A percentile compares a stretch with the other conserved stretches of the same genome.
Conservation (phyloP, 257 asterid species). For the Vinca minor region DNA sequence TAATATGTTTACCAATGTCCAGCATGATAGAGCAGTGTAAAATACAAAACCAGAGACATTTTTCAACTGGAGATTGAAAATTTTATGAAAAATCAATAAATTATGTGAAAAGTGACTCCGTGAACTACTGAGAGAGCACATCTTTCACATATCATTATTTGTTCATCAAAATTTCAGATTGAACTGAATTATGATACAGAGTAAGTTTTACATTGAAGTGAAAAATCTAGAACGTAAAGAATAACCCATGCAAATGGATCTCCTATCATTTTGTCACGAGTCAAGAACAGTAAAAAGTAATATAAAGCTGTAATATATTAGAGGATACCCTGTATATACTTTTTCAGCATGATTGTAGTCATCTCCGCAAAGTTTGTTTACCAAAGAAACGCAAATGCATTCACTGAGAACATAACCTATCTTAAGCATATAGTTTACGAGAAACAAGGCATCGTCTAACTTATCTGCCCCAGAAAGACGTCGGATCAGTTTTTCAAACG, state of each 20-base stretch:
- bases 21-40: not conserved
- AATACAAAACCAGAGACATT: not conserved
- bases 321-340: slow-evolving; percentile 21
- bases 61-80: not conserved
- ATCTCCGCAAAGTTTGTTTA: slow-evolving; percentile 41
- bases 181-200: not conserved
- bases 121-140: not conserved
- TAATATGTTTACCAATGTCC: not conserved
- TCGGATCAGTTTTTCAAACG: slow-evolving; percentile 40
- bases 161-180: not conserved
- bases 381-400: slow-evolving; percentile 28
- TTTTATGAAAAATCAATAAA: not conserved
- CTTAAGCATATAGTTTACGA: slow-evolving; percentile 43
- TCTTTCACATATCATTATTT: not conserved
- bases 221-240: not conserved
- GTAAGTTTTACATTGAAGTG: not conserved
- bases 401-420: slow-evolving; percentile 33
- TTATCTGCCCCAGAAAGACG: slow-evolving; percentile 33
- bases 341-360: slow-evolving; percentile 17
- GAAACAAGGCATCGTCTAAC: slow-evolving; percentile 34
- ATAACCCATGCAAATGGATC: not conserved
- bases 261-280: not conserved
- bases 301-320: slow-evolving; percentile 2
- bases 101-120: not conserved
- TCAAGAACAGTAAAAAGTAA: not conserved